A percentile compares a stretch with the other conserved stretches of the same genome.
phyloP scores from a whole-genome alignment of 176 grass and related monocot species.

The Oryza nivara region DNA sequence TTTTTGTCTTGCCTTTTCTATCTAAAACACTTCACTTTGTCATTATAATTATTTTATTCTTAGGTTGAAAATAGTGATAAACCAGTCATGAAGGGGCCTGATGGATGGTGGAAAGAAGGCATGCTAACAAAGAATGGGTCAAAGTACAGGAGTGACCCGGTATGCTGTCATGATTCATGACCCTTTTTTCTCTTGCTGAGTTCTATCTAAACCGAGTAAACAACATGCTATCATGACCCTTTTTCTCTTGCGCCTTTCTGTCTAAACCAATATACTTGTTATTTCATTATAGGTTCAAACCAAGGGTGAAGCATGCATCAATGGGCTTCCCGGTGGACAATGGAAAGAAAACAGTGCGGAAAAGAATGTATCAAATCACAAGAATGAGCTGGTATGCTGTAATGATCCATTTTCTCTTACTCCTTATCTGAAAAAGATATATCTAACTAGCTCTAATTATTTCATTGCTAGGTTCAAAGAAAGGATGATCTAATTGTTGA shows the following conservation, averaged over 20 bases:
- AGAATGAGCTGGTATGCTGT: slow-evolving; percentile 27
- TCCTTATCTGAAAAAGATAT: slow-evolving; percentile 9
- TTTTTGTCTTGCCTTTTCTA: background rate
- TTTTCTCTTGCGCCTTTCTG: background rate
- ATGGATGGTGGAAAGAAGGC: slow-evolving; percentile 49
- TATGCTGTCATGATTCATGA: background rate
- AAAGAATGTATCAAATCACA: slow-evolving; percentile 15
- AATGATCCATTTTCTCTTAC: background rate
- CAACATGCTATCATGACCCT: background rate
- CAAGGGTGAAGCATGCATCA: slow-evolving; percentile 21
- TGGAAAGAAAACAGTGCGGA: slow-evolving; percentile 34
- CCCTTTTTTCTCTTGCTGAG: too few species aligned
- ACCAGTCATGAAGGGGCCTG: slow-evolving; percentile 32
- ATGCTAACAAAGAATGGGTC: slow-evolving; percentile 3
- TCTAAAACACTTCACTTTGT: background rate
- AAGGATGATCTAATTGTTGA: slow-evolving; percentile 33
- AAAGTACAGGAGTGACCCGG: background rate
- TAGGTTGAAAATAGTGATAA: slow-evolving; percentile 36
- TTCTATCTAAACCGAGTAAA: too few species aligned
- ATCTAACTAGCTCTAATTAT: slow-evolving; percentile 4
- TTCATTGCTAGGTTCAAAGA: slow-evolving; percentile 40
- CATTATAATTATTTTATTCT: background rate
- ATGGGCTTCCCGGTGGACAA: slow-evolving; percentile 34
- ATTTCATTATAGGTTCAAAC: slow-evolving; percentile 8
- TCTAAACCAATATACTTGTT: background rate